A percentile compares a stretch with the other conserved stretches of the same genome.
Conservation (phyloP, 140 eudicot species). For the Ambrosia hybrid region DNA sequence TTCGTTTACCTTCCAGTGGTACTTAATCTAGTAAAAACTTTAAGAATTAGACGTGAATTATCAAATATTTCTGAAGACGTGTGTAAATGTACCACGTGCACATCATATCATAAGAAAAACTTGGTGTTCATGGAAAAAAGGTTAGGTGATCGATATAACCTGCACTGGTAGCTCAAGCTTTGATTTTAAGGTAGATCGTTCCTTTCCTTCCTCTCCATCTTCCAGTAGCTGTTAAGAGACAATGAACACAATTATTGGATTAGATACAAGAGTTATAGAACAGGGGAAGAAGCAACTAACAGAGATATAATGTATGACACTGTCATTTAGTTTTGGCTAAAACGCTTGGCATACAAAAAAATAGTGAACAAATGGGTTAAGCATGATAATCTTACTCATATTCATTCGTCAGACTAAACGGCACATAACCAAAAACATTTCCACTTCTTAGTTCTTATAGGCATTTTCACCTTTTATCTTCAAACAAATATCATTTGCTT, state of each 20-base stretch:
- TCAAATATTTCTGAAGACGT: conserved; percentile 18
- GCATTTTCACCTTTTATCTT: too few species aligned
- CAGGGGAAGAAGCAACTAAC: conserved; percentile 5
- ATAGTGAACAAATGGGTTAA: background rate
- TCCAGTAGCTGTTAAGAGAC: conserved; percentile 64
- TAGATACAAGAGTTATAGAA: conserved; percentile 9
- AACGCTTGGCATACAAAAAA: background rate
- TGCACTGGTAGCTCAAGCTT: conserved; percentile 98
- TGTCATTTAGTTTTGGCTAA: conserved; percentile 8
- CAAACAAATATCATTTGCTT: too few species aligned
- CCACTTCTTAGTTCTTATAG: too few species aligned
- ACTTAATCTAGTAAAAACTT: conserved; percentile 1
- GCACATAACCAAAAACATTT: too few species aligned
- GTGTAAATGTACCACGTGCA: conserved; percentile 4
- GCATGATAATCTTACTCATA: too few species aligned
- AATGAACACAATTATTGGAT: conserved; percentile 18
- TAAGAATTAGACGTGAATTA: conserved; percentile 7
- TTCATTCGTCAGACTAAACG: too few species aligned
- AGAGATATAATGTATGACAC: background rate
- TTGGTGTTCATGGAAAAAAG: conserved; percentile 9
- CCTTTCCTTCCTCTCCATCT: conserved; percentile 96
- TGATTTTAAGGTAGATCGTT: conserved; percentile 71
- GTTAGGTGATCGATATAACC: conserved; percentile 42
- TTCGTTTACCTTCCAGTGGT: background rate
- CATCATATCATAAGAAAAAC: conserved; percentile 9